These are phyloP conservation scores for Colletotrichum coccodes DNA, from an alignment of 2,329 filamentous ascomycete genomes.

Conservation along the genomic window DNA sequence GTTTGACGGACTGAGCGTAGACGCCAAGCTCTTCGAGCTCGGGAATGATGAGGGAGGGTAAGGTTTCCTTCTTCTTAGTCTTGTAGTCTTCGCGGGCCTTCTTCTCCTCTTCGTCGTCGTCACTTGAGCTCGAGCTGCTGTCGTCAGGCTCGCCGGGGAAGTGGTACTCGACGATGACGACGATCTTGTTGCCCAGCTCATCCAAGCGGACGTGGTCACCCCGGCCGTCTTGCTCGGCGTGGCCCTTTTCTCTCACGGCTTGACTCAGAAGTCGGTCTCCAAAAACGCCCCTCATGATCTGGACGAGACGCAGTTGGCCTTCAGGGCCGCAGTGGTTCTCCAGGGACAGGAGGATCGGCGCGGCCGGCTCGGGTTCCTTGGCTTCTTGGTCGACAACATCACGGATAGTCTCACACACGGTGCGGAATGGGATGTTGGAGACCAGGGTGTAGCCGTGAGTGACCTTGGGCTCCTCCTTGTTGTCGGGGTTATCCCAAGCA, in stretches of 20 bases:
- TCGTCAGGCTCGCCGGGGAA: conserved; percentile 61
- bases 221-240: conserved; percentile 61
- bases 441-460: conserved; percentile 77
- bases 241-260: conserved; percentile 65
- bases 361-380: conserved; percentile 52
- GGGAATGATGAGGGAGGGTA: conserved; percentile 64
- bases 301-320: conserved; percentile 69
- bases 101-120: conserved; percentile 56
- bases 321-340: conserved; percentile 73
- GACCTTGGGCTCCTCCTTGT: conserved; percentile 73
- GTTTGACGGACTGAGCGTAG: conserved; percentile 77
- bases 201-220: conserved; percentile 65
- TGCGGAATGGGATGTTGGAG: conserved; percentile 71
- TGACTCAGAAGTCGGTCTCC: conserved; percentile 68
- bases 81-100: conserved; percentile 52
- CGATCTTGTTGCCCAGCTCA: conserved; percentile 71
- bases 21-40: conserved; percentile 74
- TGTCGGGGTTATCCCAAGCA: conserved; percentile 73
- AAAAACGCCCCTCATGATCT: conserved; percentile 74
- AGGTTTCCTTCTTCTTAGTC: conserved; percentile 60
- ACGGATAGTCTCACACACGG: conserved; percentile 73
- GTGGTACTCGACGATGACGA: conserved; percentile 76
- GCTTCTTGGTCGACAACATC: conserved; percentile 70
- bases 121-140: conserved; percentile 45
- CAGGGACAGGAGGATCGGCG: conserved; percentile 72